These are phyloP conservation scores for Phlegmacium glaucopus DNA, from an alignment of 768 basidiomycete genomes.

Conservation along the genomic window DNA sequence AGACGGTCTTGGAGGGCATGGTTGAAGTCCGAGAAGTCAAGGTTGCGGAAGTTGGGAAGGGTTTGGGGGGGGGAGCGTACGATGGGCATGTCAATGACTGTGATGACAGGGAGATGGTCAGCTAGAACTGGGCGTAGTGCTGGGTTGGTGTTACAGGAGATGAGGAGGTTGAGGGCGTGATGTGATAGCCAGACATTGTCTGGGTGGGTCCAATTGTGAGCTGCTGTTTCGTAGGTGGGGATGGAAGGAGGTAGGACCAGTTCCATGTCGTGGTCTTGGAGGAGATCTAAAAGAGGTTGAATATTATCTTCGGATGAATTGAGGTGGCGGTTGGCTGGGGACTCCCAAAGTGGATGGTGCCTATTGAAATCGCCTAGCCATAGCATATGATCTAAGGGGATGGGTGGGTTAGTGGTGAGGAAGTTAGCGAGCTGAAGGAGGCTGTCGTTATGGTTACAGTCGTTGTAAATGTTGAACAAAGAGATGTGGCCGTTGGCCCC, in stretches of 20 bases:
- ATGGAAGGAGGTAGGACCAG: slow-evolving; percentile 26
- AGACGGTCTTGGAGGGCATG: not conserved
- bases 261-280: slow-evolving; percentile 18
- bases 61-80: not conserved
- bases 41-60: slow-evolving; percentile 15
- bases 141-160: slow-evolving; percentile 19
- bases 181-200: slow-evolving; percentile 30
- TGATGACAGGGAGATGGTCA: slow-evolving; percentile 33
- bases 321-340: slow-evolving; percentile 13
- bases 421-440: not conserved
- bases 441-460: slow-evolving; percentile 11
- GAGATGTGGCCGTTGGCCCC: not conserved
- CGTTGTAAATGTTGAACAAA: slow-evolving; percentile 18
- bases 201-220: slow-evolving; percentile 24
- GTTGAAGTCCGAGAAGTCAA: slow-evolving; percentile 22
- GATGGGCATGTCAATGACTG: slow-evolving; percentile 14
- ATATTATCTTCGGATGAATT: slow-evolving; percentile 3
- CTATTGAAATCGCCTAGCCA: slow-evolving; percentile 27
- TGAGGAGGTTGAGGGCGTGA: slow-evolving; percentile 10
- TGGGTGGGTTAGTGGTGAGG: not conserved
- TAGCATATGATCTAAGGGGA: not conserved
- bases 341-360: slow-evolving; percentile 30
- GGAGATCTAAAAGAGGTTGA: slow-evolving; percentile 15
- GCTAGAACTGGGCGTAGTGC: slow-evolving; percentile 10
- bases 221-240: slow-evolving; percentile 18